phyloP scores from a whole-genome alignment of 768 basidiomycete species.

The Pulveroboletus sp. region DNA sequence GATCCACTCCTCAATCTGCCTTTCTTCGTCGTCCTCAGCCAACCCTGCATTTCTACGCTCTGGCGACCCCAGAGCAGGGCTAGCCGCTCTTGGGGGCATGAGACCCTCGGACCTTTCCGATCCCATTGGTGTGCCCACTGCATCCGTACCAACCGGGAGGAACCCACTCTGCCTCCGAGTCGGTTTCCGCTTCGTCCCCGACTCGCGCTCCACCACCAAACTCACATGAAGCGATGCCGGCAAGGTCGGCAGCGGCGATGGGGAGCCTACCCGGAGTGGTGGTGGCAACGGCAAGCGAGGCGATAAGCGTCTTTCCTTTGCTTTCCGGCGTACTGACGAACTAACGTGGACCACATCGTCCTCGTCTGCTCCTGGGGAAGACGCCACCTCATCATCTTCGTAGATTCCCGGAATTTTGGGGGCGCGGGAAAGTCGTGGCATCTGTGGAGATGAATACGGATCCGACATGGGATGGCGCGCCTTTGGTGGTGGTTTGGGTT shows the following conservation, averaged over 20 bases:
- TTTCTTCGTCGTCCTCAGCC: slow-evolving; percentile 56
- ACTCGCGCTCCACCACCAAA: slow-evolving; percentile 34
- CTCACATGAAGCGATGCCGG: slow-evolving; percentile 31
- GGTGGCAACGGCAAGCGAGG: slow-evolving; percentile 47
- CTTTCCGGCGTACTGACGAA: slow-evolving; percentile 38
- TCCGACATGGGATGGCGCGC: slow-evolving; percentile 45
- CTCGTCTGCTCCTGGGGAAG: slow-evolving; percentile 39
- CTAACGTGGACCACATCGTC: slow-evolving; percentile 37
- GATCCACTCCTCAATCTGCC: slow-evolving; percentile 30
- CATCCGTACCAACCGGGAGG: slow-evolving; percentile 38
- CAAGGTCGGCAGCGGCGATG: slow-evolving; percentile 32
- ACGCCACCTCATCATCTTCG: slow-evolving; percentile 59
- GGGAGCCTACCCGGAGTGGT: slow-evolving; percentile 38
- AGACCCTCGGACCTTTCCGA: slow-evolving; percentile 29
- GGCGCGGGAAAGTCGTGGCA: slow-evolving; percentile 55
- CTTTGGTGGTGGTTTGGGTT: slow-evolving; percentile 44
- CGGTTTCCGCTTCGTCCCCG: slow-evolving; percentile 25
- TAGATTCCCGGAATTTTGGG: slow-evolving; percentile 63
- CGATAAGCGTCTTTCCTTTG: slow-evolving; percentile 45
- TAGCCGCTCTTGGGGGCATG: slow-evolving; percentile 51
- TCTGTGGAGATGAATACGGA: slow-evolving; percentile 43
- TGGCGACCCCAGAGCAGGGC: slow-evolving; percentile 67
- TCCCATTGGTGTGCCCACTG: slow-evolving; percentile 24
- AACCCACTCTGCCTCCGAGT: slow-evolving; percentile 48
- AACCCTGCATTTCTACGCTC: slow-evolving; percentile 49